Conservation (phyloP, 768 basidiomycete genomes). For the Lanmaoa pseudosensibilis region DNA sequence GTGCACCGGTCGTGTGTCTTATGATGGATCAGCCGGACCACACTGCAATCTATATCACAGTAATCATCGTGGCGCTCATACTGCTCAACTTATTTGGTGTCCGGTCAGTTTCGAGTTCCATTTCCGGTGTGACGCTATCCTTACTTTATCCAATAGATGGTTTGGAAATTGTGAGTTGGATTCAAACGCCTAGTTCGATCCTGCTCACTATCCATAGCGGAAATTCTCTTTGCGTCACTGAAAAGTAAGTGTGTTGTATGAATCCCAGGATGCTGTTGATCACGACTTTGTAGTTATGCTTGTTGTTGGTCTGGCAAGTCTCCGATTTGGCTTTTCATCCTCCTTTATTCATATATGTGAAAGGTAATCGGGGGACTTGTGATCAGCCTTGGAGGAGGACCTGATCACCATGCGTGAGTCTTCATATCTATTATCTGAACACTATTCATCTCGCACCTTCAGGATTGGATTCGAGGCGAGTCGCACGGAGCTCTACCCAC, state of each 20-base stretch:
- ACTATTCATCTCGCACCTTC: neutral
- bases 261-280: neutral
- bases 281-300: constrained; percentile 32
- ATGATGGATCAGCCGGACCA: constrained; percentile 32
- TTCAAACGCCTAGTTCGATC: neutral
- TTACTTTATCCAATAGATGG: constrained; percentile 28
- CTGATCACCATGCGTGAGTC: constrained; percentile 42
- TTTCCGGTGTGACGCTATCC: constrained; percentile 32
- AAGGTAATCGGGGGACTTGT: constrained; percentile 45
- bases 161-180: constrained; percentile 22
- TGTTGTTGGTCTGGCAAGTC: constrained; percentile 35
- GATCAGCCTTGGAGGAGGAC: constrained; percentile 60
- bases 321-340: neutral
- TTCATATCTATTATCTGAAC: constrained; percentile 33
- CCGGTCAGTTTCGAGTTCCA: constrained; percentile 40
- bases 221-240: constrained; percentile 23
- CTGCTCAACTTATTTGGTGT: constrained; percentile 49
- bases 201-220: constrained; percentile 18
- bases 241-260: constrained; percentile 18
- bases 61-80: constrained; percentile 40
- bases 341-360: neutral
- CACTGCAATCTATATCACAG: constrained; percentile 41
- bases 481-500: neutral
- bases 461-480: constrained; percentile 23
- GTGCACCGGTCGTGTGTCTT: constrained; percentile 3